Evolutionary conservation across 1,284 basidiomycete genomes (phyloP), one percentile per base, ranked within the genome.

Genomic region (Leccinum laetum): DNA sequence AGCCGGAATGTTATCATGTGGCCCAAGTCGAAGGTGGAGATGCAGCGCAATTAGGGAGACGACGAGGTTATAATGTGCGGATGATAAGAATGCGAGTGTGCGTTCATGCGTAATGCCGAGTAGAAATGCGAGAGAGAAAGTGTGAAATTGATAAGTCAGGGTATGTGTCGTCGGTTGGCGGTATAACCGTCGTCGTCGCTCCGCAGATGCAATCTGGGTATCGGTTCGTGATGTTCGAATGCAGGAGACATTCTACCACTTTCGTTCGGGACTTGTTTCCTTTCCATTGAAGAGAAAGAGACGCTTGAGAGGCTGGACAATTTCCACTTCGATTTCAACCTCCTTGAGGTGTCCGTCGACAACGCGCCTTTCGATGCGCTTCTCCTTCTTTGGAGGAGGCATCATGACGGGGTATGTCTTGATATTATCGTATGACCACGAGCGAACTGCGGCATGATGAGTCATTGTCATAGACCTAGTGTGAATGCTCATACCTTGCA

Each of bases 391-490:
- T 29, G 78, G 75, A 16, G 83, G 83, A 52, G 83, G 77, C 65
- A 80, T 82, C 86, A 91, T 87, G 66, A 85, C 79, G 6, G 86
- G 85, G 67, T 90, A 91, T 1, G 87, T 89, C 72, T 82, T 82
- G 62, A 87, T 76, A 68, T 88, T 86, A 68, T 90, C 89, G 70
- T 90, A 90, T 2, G 88, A 90, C 88, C 87, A 89, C 1, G 89
- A 86, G 18, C 87, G 87, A 13, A 79, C 89, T 71, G 49, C 57
- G 58, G 13, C 8, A 5, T 13, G 21, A 44, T 63, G 39, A 66
- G 68, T 5, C 11, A 62, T 2, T 18, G 10, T 49, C 6, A n/a
- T 37, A 39, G 10, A 5, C 3, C 46, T 53, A 8, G 10, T 8
- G 11, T 10, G 3, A 2, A 26, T 7, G 46, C 44, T 72, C 79